Base-by-base conservation (phyloP, 1,139 yeast species). In the Debaryomyces robertsiae region DNA sequence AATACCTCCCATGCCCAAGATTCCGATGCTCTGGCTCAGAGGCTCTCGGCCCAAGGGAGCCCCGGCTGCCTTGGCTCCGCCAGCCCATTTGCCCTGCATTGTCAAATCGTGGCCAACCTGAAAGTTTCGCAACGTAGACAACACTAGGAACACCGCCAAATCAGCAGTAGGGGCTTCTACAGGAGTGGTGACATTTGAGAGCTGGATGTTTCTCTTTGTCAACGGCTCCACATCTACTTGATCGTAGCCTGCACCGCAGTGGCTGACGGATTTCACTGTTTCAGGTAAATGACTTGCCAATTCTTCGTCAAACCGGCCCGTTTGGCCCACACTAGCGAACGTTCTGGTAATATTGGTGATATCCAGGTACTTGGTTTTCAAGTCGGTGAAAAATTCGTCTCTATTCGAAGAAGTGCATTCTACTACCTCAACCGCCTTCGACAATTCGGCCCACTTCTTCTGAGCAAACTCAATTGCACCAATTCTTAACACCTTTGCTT, bases 161-260 rank as follows among this genome's bases (percentile, higher is more conserved):
- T 84, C 90, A 1, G 96, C 95, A 10, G 96, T 89, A 10, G 95
- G 86, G 6, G 76, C 79, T 50, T 85, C 90, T 13, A 86, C 94
- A 3, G 85, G 69, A 3, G 69, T 72, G 3, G 94, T 91, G 6
- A 83, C 84, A 57, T 87, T 84, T 7, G 91, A 79, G 9, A 86
- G 67, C 61, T 83, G 89, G 41, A 87, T 82, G 22, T 75, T 74
- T 30, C 68, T 48, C 37, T 60, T 64, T 10, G 75, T 67, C 50
- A 77, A 72, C 13, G 79, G 73, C 16, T 64, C 67, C 2, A 81
- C 78, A 52, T 84, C 89, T 33, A 84, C 70, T 60, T 84, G 91
- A 58, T 93, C 98, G 61, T 93, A 93, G 4, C 98, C 98, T 1
- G 98, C 98, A 42, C 98, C 97, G 52, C 79, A 75, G 63, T 89